These are phyloP conservation scores for Tylopilus vinaceipallidus DNA, from an alignment of 768 basidiomycete genomes.

Conservation along the genomic window DNA sequence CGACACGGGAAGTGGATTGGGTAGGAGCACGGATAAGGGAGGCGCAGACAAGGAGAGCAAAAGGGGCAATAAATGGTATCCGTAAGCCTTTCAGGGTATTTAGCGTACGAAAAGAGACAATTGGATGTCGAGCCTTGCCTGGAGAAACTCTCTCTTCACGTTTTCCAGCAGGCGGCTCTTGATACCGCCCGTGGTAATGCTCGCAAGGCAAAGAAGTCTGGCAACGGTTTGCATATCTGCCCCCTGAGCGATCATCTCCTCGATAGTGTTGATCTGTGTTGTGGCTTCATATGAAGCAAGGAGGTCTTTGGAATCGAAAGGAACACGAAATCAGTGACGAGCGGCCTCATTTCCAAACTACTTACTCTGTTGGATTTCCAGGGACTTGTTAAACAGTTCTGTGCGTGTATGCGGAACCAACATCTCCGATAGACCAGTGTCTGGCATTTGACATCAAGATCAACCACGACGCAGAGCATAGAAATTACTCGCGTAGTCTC, in stretches of 20 bases:
- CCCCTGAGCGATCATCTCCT: constrained; percentile 87
- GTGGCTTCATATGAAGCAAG: constrained; percentile 87
- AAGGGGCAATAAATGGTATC: constrained; percentile 68
- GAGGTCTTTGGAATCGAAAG: constrained; percentile 56
- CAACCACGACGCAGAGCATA: neutral
- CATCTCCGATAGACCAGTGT: constrained; percentile 92
- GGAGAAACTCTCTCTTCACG: constrained; percentile 88
- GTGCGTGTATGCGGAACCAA: constrained; percentile 81
- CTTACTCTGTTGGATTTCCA: constrained; percentile 96
- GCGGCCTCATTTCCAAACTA: neutral
- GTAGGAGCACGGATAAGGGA: constrained; percentile 65
- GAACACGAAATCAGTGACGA: constrained; percentile 4
- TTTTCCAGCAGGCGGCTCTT: constrained; percentile 84
- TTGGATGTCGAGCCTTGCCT: constrained; percentile 41
- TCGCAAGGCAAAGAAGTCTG: constrained; percentile 82
- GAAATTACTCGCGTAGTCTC: constrained; percentile 67
- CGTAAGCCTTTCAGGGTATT: constrained; percentile 57
- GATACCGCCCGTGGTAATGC: constrained; percentile 80
- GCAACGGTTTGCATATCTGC: constrained; percentile 77
- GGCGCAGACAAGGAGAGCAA: constrained; percentile 63
- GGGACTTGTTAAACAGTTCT: constrained; percentile 84
- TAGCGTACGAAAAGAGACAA: neutral
- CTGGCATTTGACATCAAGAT: constrained; percentile 39
- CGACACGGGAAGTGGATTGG: constrained; percentile 62
- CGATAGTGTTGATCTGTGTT: constrained; percentile 80